Percentiles rank a stretch among this genome's conserved stretches.
These are phyloP conservation scores for Alternaria sp. DNA, from an alignment of 2,329 filamentous ascomycete species.

Conservation along the genomic window DNA sequence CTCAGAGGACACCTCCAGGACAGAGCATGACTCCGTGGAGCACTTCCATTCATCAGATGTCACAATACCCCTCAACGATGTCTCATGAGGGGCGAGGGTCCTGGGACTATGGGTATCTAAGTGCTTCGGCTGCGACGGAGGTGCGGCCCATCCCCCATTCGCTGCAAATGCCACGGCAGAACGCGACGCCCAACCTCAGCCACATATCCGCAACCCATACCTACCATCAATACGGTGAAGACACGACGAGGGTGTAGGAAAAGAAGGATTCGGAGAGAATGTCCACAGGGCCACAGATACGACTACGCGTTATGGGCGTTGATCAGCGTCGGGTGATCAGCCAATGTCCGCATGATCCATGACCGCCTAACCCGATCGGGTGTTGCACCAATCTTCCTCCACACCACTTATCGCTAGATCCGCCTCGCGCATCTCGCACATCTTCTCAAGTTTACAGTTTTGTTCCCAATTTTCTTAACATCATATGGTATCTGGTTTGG, in stretches of 20 bases:
- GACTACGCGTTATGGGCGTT: constrained; percentile 32
- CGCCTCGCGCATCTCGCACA: constrained; percentile 35
- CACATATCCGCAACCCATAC: constrained; percentile 40
- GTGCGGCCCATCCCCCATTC: constrained; percentile 40
- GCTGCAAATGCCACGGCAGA: constrained; percentile 45
- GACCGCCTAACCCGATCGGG: constrained; percentile 33
- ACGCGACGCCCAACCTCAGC: constrained; percentile 40
- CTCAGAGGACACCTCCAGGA: constrained; percentile 44
- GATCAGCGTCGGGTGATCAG: constrained; percentile 44
- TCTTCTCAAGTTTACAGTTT: constrained; percentile 15
- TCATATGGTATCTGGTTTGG: constrained; percentile 21
- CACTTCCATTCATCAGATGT: constrained; percentile 39
- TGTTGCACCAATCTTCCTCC: constrained; percentile 27
- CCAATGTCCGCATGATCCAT: constrained; percentile 42
- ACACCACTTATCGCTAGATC: constrained; percentile 37
- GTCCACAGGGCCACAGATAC: constrained; percentile 24
- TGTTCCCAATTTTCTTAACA: constrained; percentile 14
- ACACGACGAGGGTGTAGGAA: constrained; percentile 48
- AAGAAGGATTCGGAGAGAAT: constrained; percentile 12
- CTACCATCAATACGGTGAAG: constrained; percentile 50
- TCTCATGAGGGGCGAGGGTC: constrained; percentile 42
- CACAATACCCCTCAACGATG: constrained; percentile 44
- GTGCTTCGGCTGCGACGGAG: constrained; percentile 34
- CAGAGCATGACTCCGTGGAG: constrained; percentile 50
- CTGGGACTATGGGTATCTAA: constrained; percentile 50